Base-by-base conservation (phyloP, 768 basidiomycete genomes). In the Pulveroboletus ravenelii region DNA sequence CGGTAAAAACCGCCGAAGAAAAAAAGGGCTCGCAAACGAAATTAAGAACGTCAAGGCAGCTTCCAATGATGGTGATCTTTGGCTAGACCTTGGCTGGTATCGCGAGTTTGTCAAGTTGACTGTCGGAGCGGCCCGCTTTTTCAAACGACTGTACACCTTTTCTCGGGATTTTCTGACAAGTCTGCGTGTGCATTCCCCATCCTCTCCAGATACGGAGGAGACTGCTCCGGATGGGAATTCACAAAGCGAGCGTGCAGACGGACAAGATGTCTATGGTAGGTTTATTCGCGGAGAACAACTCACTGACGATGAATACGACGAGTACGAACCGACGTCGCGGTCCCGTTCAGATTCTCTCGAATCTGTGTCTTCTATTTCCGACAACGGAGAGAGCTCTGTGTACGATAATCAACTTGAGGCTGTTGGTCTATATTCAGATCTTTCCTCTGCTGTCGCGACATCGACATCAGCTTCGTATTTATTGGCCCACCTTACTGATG, bases 231-330 rank as follows among this genome's bases (percentile, higher is more conserved):
- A 48, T 45, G 58, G 49, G 38, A 43, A 41, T 42, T 17, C 17
- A 12, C 54, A 51, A 25, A 34, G 23, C 30, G 56, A 34, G 23
- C 59, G 56, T n/a, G 54, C 53, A 39, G 69, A 56, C 20, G 73
- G 74, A 5, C 67, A 60, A 25, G 72, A 74, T 34, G 50, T 77
- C 2, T 87, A 86, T 62, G 64, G 68, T 51, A 71, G 77, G 30
- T 87, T 88, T 57, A 66, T 86, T 53, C 71, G 76, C 14, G 86
- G 83, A 10, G 84, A 86, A 47, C 70, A 61, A 6, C 60, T 80
- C 15, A 73, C 69, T 50, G 79, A 79, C 49, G 77, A 78, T 42
- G 77, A 77, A 45, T 74, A 74, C 14, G 73, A 72, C 14, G 75
- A 74, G 50, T 62, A 68, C 44, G 59, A 59, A 34, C 64, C 63